Evolutionary conservation across 306 rosid genomes (phyloP).

Genomic region (Malus sylvestris): DNA sequence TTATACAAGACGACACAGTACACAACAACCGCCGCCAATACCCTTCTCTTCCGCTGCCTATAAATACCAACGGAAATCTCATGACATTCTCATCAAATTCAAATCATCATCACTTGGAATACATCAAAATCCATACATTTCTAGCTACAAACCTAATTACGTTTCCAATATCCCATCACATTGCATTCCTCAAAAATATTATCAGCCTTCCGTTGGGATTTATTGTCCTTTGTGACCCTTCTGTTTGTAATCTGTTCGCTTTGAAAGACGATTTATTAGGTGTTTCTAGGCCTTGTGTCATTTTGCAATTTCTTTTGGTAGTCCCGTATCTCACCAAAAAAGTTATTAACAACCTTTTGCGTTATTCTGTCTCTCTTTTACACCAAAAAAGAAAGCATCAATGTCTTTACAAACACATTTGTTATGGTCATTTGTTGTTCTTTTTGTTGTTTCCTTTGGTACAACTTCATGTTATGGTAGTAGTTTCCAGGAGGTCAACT

Average conservation of each 20-base stretch:
- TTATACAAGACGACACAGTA: not conserved
- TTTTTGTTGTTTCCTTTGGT: not conserved
- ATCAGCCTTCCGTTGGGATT: not conserved
- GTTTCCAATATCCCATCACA: not conserved
- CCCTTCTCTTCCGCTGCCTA: not conserved
- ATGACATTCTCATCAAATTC: not conserved
- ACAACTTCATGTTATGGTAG: not conserved
- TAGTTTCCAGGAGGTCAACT: not conserved
- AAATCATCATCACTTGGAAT: not conserved
- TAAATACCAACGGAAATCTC: not conserved
- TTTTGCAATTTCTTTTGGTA: too few relatives aligned
- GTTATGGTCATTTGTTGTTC: not conserved
- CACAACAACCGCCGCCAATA: not conserved
- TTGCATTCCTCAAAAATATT: not conserved
- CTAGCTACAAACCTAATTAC: not conserved
- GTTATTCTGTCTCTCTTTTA: too few relatives aligned
- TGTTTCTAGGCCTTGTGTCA: not conserved
- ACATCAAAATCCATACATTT: not conserved
- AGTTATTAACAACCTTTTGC: not conserved
- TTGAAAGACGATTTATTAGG: not conserved
- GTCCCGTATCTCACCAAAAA: not conserved
- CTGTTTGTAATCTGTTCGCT: too few relatives aligned
- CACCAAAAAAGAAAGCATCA: not conserved
- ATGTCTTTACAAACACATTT: not conserved
- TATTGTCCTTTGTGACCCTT: not conserved